Base-by-base conservation (phyloP, 192 early-diverging fungal genomes). In the Coemansia sp. region DNA sequence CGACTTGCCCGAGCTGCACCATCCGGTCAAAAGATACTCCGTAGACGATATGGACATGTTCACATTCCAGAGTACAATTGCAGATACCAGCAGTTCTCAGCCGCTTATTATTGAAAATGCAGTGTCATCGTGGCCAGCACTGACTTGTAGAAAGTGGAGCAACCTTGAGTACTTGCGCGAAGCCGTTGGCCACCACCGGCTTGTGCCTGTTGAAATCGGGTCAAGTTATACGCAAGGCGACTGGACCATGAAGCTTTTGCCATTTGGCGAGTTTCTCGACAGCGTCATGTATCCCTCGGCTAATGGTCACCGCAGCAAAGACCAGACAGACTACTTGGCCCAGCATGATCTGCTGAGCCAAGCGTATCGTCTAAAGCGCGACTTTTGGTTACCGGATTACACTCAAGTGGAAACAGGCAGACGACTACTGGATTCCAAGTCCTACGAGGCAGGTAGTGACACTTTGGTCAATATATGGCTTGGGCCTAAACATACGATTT, bases 331-430 rank as follows among this genome's bases (percentile, higher is more conserved):
- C 5, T 97, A 97, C 72, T 74, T 97, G 19, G 95, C 95, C 5
- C 95, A 97, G 67, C 93, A 97, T 64, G 84, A 95, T 67, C 69
- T 97, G 22, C 88, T 94, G 64, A 67, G 81, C 16, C 95, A 97
- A 67, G 88, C 93, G 16, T 90, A 88, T 5, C 70, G 81, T 3
- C 75, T 97, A 0, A 58, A 77, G 7, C 74, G 85, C 50, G 93
- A 94, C 64, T 90, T 93, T 65, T 41, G 69, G 12, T 70, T 93
- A 19, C 94, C 94, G 0, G 93, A 95, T 51, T 97, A 94, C 74
- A 91, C 91, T 41, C 80, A 85, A 71, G 83, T 86, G 1, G 77
- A 81, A 51, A 70, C 85, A 32, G 70, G 81, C 7, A 37, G 67
- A 2, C 42, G 76, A 2, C 16, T 7, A n/a, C 45, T 32, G 14